Base-by-base conservation (phyloP, 2,329 filamentous ascomycete genomes). In the Curvularia hawaiiensis region DNA sequence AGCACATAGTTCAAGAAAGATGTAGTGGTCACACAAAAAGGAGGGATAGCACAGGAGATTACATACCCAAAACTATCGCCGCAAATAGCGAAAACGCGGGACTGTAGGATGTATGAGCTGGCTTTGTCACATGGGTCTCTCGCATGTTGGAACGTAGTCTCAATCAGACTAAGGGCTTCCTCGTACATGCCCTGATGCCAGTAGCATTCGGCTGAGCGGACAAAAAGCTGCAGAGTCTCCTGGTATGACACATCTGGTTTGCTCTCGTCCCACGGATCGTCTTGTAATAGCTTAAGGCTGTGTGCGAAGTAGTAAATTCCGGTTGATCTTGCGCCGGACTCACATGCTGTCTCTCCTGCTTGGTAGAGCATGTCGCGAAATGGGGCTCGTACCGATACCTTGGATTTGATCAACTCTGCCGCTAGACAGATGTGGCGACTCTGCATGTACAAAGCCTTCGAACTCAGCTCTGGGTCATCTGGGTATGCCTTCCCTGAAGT, bases 381-480 rank as follows among this genome's bases (percentile, higher is more conserved):
- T 7, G 86, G 81, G 24, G 82, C 81, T 30, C 91, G 84, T 30
- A 84, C 76, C 1, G 77, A 69, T 16, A 93, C 83, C 30, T 83
- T 83, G 35, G 81, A 77, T 67, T 88, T 91, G 72, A 97, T 91
- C 26, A 95, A 85, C 35, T 88, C 84, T 26, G 90, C 83, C 1
- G 90, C 88, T 64, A 90, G 85, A 70, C 91, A 93, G 3, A 97
- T 89, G 73, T 97, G 94, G 5, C 88, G 85, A 22, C 92, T 91
- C 58, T 89, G 88, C 58, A 85, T 88, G 69, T 96, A 92, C 12
- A 88, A 83, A 2, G 75, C 66, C 48, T 79, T 79, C 4, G 77
- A 78, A 2, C 75, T 72, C 24, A 73, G 65, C 26, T 84, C 83
- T 49, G 83, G 83, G 1, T 85, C 80, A 58, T 92, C 87, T 8